phyloP scores from a whole-genome alignment of 2,329 filamentous ascomycete genomes.

The Fusarium guadeloupense region DNA sequence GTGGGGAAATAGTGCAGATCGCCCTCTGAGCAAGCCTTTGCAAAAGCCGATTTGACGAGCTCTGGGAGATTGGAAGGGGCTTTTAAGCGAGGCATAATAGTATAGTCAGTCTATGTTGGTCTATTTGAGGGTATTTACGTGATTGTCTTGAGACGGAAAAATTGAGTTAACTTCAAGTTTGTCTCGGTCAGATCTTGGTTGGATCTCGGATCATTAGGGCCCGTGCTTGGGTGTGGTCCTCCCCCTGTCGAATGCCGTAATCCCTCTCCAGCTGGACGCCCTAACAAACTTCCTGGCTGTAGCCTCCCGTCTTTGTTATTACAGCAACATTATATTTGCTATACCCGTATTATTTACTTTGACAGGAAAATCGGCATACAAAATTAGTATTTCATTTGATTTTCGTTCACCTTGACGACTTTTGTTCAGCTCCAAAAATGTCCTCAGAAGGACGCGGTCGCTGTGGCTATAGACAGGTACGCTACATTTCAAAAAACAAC shows the following conservation, averaged over 20 bases:
- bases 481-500: neutral
- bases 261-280: neutral
- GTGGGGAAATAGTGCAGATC: slow-evolving; percentile 65
- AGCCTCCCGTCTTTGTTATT: neutral
- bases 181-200: neutral
- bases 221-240: slow-evolving; percentile 7
- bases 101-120: neutral
- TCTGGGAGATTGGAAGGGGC: slow-evolving; percentile 59
- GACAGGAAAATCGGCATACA: neutral
- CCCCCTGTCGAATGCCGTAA: slow-evolving; percentile 8
- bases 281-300: slow-evolving; percentile 7
- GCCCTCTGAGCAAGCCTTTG: slow-evolving; percentile 56
- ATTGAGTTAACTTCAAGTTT: neutral
- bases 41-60: slow-evolving; percentile 61
- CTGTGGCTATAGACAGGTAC: neutral
- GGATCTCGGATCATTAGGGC: slow-evolving; percentile 8
- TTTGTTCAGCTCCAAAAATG: neutral
- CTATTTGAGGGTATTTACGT: neutral
- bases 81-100: slow-evolving; percentile 51
- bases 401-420: neutral
- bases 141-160: neutral
- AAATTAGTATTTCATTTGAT: neutral
- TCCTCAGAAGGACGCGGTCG: neutral
- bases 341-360: too few relatives aligned
- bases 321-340: neutral